Conservation (phyloP, 257 asterid species). For the Ilex aquifolium region DNA sequence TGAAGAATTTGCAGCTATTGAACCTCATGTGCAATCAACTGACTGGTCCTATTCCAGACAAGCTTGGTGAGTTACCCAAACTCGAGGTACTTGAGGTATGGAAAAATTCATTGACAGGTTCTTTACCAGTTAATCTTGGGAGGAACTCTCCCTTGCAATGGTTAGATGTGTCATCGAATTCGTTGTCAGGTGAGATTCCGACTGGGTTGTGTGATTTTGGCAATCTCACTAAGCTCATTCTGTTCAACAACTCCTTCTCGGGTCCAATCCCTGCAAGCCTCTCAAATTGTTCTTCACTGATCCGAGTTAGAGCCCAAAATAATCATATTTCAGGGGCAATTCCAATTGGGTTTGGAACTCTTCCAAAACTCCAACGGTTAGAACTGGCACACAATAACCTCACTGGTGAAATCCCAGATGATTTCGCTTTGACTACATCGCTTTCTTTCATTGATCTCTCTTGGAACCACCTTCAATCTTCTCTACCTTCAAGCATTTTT, state of each 20-base stretch:
- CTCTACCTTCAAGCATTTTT: constrained; percentile 47
- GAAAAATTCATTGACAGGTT: constrained; percentile 51
- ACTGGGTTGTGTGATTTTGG: constrained; percentile 46
- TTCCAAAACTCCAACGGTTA: constrained; percentile 54
- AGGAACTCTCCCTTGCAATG: constrained; percentile 44
- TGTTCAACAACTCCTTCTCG: constrained; percentile 65
- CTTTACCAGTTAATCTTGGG: constrained; percentile 58
- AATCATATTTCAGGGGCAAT: constrained; percentile 57
- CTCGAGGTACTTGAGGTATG: constrained; percentile 68
- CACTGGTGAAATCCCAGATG: constrained; percentile 61
- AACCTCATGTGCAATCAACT: constrained; percentile 65
- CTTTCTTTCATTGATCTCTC: constrained; percentile 67
- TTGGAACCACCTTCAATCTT: constrained; percentile 37
- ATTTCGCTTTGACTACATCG: constrained; percentile 47
- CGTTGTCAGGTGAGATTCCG: constrained; percentile 59
- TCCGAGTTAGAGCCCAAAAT: constrained; percentile 61
- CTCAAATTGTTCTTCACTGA: constrained; percentile 53
- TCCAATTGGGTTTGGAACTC: constrained; percentile 62
- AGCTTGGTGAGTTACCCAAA: constrained; percentile 38
- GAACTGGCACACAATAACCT: constrained; percentile 56
- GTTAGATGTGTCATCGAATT: constrained; percentile 76
- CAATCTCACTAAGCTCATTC: constrained; percentile 68
- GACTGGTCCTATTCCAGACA: constrained; percentile 46
- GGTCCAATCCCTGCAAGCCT: constrained; percentile 59
- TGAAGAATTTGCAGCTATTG: constrained; percentile 58